A percentile compares a stretch with the other conserved stretches of the same genome.
Evolutionary conservation across 306 rosid species (phyloP).

Genomic region (Ceratonia siliqua): DNA sequence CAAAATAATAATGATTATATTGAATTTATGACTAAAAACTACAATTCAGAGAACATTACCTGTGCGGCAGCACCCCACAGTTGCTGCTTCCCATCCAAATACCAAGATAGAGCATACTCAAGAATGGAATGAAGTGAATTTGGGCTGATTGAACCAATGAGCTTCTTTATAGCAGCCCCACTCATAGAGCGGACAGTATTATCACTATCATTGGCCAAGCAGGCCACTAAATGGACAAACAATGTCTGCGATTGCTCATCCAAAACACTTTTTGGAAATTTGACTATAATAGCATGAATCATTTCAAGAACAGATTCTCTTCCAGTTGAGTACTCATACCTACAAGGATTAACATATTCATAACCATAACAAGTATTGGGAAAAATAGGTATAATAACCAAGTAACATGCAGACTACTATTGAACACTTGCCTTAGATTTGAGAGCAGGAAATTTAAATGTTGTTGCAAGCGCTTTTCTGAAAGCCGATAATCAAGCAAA

Average conservation of each 20-base stretch:
- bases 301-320: slow-evolving; percentile 89
- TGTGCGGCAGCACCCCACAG: slow-evolving; percentile 85
- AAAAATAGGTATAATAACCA: neutral
- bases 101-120: slow-evolving; percentile 77
- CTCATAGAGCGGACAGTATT: slow-evolving; percentile 77
- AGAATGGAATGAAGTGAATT: slow-evolving; percentile 58
- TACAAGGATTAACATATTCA: slow-evolving; percentile 34
- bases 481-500: slow-evolving; percentile 76
- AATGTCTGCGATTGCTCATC: slow-evolving; percentile 75
- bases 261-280: slow-evolving; percentile 70
- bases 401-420: neutral
- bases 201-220: slow-evolving; percentile 86
- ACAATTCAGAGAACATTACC: slow-evolving; percentile 47
- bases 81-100: slow-evolving; percentile 67
- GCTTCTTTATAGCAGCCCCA: slow-evolving; percentile 73
- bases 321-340: slow-evolving; percentile 90
- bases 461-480: slow-evolving; percentile 75
- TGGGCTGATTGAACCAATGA: slow-evolving; percentile 56
- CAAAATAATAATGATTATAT: neutral
- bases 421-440: slow-evolving; percentile 64
- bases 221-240: slow-evolving; percentile 77
- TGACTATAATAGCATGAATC: slow-evolving; percentile 73
- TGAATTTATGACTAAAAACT: neutral
- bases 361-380: neutral
- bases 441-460: slow-evolving; percentile 77